Evolutionary conservation across 1,139 yeast species (phyloP), one percentile per base, ranked within the genome.

Genomic region (Ogataea hybrid): DNA sequence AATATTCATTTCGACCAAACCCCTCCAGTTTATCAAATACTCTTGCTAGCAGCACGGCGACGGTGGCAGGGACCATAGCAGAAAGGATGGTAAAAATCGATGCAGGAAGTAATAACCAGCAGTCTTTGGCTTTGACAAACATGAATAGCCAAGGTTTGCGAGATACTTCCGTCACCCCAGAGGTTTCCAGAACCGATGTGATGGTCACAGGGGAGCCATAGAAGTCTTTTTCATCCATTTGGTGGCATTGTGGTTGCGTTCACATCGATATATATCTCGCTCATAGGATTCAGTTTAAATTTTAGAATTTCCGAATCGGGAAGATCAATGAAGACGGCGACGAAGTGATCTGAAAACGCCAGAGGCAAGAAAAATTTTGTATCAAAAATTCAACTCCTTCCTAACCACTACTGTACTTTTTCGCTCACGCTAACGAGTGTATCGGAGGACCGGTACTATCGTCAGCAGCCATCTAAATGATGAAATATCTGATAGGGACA

Each of bases 11-110:
- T 1, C 49, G 18, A 3, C 65, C 59, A 37, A 69, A 71, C 1
- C 61, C 53, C 1, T 79, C 59, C 8, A 88, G 63, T 2, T 72
- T 64, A 9, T 69, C 65, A 54, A 88, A 85, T 2, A 84, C 71
- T 44, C 73, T 65, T 2, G 95, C 95, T 45, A 82, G 75, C 9
- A 88, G 55, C 5, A 84, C 69, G 0, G 94, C 78, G 25, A 81
- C 74, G 1, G 76, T 70, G 0, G 95, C 85, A 0, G 85, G 75
- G 0, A 77, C 74, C 3, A 51, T 37, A 2, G 63, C 49, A 6
- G 48, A 43, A 9, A 53, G 15, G 14, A 44, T 44, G 25, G 56
- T 54, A 5, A 46, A 38, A 5, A 48, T 1, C 2, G 49, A 1
- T 9, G 56, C 62, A 4, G 47, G 28, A 0, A 49, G 25, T 1